Base-by-base conservation (phyloP, 179 eudicot genomes). In the Actinidia polygama region DNA sequence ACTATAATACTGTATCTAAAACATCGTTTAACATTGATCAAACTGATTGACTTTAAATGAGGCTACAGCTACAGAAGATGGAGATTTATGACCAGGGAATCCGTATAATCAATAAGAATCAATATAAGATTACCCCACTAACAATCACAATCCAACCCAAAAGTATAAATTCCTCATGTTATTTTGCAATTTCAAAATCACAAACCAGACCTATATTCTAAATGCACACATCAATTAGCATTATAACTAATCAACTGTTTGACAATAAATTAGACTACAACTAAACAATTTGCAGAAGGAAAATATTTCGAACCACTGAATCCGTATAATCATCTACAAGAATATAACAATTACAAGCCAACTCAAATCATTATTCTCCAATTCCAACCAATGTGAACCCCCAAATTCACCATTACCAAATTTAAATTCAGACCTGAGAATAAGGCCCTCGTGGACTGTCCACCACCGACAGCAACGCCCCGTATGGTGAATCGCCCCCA, bases 401-500 rank as follows among this genome's bases (percentile, higher is more conserved):
- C 54, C 44, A 63, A 23, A 15, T 47, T 21, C 57, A 73, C 73
- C 69, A 59, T 6, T 14, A 7, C 2, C 1, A 40, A 11, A 30
- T 15, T 24, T 53, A 5, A 71, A 75, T 62, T 81, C 80, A 81
- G 57, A 82, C 84, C 19, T 63, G 79, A 62, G 61, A 40, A 66
- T 75, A 82, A 16, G 47, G 75, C n/a, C 84, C 84, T 11, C 74
- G 36, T 11, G 80, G 58, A 66, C 80, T 54, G 54, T 82, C 84
- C 46, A 40, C 54, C 69, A 15, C 74, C 44, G 84, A 82, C 15
- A 82, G 66, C 84, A 82, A 30, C 3, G 75, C 46, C 23, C 80
- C 84, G 46, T 82, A 82, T 55, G 84, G 80, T 24, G 80, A 64
- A 8, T 82, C 80, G 66, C 9, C 54, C 21, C 68, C 82, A 12